These are phyloP conservation scores for Apophysomyces trapeziformis DNA, from an alignment of 371 early-diverging fungal genomes.

Conservation along the genomic window DNA sequence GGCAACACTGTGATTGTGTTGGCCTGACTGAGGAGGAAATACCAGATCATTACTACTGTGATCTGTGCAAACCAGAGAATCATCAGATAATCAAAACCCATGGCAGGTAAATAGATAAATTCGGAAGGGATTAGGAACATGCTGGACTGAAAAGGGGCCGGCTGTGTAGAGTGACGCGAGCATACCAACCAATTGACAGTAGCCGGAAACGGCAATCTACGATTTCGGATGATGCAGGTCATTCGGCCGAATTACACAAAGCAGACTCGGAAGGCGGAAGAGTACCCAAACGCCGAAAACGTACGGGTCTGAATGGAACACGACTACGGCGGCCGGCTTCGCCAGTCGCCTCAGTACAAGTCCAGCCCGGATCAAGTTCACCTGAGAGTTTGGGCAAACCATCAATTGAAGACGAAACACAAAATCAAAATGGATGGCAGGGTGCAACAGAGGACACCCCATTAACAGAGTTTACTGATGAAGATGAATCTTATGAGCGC, in stretches of 20 bases:
- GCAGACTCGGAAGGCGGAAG: constrained; percentile 4
- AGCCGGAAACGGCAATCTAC: constrained; percentile 7
- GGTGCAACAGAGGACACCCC: constrained; percentile 4
- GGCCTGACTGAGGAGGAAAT: constrained; percentile 68
- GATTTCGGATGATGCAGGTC: constrained; percentile 7
- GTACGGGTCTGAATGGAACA: constrained; percentile 4
- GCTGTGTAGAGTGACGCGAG: constrained; percentile 26
- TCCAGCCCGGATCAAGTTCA: constrained; percentile 1
- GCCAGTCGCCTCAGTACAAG: not conserved
- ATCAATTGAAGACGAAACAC: not conserved
- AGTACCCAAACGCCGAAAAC: constrained; percentile 6
- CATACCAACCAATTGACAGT: constrained; percentile 21
- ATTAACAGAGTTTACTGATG: not conserved
- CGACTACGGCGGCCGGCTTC: constrained; percentile 8
- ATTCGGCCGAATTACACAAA: constrained; percentile 8
- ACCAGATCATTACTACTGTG: constrained; percentile 90
- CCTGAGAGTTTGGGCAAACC: constrained; percentile 3
- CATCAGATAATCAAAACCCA: constrained; percentile 56
- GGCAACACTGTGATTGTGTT: constrained; percentile 92
- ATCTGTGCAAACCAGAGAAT: constrained; percentile 79
- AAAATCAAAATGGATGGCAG: not conserved
- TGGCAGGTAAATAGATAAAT: constrained; percentile 41
- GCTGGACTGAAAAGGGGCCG: constrained; percentile 22
- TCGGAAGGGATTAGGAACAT: constrained; percentile 29
- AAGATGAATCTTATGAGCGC: constrained; percentile 4